Percentiles rank a stretch among this genome's conserved stretches.
phyloP scores from a whole-genome alignment of 1,284 basidiomycete species.

The Pseudozyma hubeiensis region DNA sequence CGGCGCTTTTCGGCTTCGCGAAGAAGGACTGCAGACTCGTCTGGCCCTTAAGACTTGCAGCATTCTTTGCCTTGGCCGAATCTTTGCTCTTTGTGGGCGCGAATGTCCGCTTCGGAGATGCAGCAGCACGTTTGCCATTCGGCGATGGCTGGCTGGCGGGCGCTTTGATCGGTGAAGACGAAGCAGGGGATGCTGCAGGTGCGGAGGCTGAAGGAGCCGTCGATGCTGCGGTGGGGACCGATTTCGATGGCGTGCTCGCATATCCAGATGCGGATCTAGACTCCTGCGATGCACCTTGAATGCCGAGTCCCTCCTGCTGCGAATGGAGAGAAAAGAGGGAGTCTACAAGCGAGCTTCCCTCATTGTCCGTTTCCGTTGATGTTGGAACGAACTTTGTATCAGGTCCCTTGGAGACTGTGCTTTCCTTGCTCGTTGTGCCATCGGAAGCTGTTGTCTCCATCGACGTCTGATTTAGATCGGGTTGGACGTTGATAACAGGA shows the following conservation, averaged over 20 bases:
- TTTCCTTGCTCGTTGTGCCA: too few species aligned
- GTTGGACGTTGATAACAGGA: background rate
- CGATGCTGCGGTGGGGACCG: background rate
- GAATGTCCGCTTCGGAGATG: slow-evolving; percentile 13
- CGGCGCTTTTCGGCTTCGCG: slow-evolving; percentile 16
- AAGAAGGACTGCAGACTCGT: slow-evolving; percentile 44
- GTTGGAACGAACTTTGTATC: background rate
- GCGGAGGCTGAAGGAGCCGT: slow-evolving; percentile 6
- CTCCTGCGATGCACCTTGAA: slow-evolving; percentile 4
- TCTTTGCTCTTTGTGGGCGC: slow-evolving; percentile 21
- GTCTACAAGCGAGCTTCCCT: slow-evolving; percentile 32
- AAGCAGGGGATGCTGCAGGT: background rate
- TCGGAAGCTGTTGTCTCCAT: too few species aligned
- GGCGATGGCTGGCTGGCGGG: slow-evolving; percentile 21
- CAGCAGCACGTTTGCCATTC: slow-evolving; percentile 11
- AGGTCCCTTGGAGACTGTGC: too few species aligned
- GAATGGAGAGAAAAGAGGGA: slow-evolving; percentile 39
- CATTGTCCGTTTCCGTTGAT: background rate
- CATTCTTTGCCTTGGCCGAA: slow-evolving; percentile 17
- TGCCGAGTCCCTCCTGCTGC: slow-evolving; percentile 34
- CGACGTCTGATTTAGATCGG: background rate
- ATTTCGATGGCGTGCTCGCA: background rate
- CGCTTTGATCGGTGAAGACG: slow-evolving; percentile 1
- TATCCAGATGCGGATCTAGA: background rate
- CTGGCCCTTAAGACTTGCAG: slow-evolving; percentile 28